Evolutionary conservation across 2,329 filamentous ascomycete species (phyloP).

Genomic region (Aspergillus sp.): DNA sequence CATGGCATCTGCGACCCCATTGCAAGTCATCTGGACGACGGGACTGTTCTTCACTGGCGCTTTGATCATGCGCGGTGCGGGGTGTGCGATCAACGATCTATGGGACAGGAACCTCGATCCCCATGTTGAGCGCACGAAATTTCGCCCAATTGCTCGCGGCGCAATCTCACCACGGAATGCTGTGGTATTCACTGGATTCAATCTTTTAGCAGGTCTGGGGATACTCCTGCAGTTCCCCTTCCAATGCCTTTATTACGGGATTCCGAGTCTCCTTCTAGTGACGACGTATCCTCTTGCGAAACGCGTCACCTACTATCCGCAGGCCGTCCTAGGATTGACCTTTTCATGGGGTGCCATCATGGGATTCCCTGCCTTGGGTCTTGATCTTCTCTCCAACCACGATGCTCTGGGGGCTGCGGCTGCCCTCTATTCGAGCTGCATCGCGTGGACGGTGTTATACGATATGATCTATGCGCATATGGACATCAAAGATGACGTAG

Average conservation of each 20-base stretch:
- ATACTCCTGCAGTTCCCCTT: constrained; percentile 44
- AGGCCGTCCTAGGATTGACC: constrained; percentile 51
- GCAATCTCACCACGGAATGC: constrained; percentile 47
- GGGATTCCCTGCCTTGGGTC: constrained; percentile 46
- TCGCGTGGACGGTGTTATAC: constrained; percentile 50
- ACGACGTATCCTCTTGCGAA: constrained; percentile 53
- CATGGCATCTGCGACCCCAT: constrained; percentile 32
- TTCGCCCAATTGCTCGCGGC: constrained; percentile 53
- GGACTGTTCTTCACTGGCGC: constrained; percentile 44
- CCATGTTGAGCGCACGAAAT: constrained; percentile 50
- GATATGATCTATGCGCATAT: constrained; percentile 55
- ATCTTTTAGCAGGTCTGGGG: constrained; percentile 42
- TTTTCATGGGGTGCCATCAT: constrained; percentile 53
- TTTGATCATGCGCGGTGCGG: constrained; percentile 51
- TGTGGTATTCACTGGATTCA: constrained; percentile 44
- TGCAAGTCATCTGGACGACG: constrained; percentile 38
- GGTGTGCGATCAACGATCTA: constrained; percentile 58
- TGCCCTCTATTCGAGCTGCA: constrained; percentile 47
- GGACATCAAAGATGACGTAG: constrained; percentile 51
- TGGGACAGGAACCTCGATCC: constrained; percentile 56
- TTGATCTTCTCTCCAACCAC: constrained; percentile 43
- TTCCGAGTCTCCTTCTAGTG: constrained; percentile 45
- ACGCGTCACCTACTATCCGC: constrained; percentile 53
- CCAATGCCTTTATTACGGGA: constrained; percentile 44
- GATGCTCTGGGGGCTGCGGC: constrained; percentile 37